Evolutionary conservation across 768 basidiomycete genomes (phyloP).

Genomic region (Pleurotus tuoliensis): DNA sequence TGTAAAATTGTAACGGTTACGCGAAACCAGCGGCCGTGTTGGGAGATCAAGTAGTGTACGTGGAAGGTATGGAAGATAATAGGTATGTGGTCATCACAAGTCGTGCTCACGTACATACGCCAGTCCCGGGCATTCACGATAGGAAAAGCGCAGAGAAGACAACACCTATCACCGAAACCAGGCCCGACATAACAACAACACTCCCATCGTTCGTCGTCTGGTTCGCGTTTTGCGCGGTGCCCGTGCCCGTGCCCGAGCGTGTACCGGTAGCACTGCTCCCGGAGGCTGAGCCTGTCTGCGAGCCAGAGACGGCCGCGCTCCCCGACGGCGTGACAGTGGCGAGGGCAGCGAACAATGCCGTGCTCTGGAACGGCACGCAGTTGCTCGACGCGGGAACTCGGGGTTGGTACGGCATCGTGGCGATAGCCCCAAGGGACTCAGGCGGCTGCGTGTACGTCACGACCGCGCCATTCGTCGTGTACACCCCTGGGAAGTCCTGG

Average conservation of each 20-base stretch:
- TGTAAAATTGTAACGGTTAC: no score
- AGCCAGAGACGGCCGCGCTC: not conserved
- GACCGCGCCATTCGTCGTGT: constrained; percentile 18
- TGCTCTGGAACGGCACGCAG: constrained; percentile 11
- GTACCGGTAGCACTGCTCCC: not conserved
- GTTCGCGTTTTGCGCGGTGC: constrained; percentile 6
- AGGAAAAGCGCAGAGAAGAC: constrained; percentile 18
- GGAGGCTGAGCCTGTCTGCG: not conserved
- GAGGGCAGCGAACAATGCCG: constrained; percentile 7
- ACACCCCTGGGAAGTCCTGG: constrained; percentile 40
- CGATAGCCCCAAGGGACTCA: constrained; percentile 7
- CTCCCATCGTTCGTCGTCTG: constrained; percentile 15
- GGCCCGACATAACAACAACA: constrained; percentile 18
- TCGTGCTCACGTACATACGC: not conserved
- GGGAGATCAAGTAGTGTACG: no score
- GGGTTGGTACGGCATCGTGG: constrained; percentile 12
- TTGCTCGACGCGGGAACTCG: constrained; percentile 12
- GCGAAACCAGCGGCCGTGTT: no score
- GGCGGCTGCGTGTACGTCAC: constrained; percentile 14
- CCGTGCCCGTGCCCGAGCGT: not conserved
- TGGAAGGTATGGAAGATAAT: no score
- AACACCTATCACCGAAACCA: constrained; percentile 14
- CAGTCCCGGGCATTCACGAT: constrained; percentile 7
- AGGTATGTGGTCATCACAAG: not conserved
- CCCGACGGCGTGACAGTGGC: not conserved